These are phyloP conservation scores for Rubroshorea leprosula DNA, from an alignment of 345 rosid genomes.

Conservation along the genomic window DNA sequence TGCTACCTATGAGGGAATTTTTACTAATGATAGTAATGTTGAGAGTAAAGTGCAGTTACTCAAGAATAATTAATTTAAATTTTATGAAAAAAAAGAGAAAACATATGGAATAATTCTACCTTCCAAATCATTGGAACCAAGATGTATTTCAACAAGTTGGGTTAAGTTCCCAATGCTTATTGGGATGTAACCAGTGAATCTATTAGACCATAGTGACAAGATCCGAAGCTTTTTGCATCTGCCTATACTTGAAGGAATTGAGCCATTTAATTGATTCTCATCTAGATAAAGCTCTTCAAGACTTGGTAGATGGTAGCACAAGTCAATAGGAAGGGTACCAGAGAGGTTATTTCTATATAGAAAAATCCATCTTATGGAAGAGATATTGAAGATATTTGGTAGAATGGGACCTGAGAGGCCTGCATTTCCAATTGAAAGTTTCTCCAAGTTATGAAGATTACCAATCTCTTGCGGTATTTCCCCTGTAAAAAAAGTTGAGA, in stretches of 20 bases:
- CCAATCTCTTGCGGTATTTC: too few relatives aligned
- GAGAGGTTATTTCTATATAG: too few relatives aligned
- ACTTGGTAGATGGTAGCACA: not conserved
- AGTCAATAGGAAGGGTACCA: not conserved
- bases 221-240: not conserved
- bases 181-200: constrained; percentile 1
- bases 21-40: too few relatives aligned
- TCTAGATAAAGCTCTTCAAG: not conserved
- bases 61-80: too few relatives aligned
- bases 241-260: constrained; percentile 5
- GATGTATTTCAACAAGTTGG: not conserved
- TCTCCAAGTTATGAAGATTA: too few relatives aligned
- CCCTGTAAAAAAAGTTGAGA: too few relatives aligned
- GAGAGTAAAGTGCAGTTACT: too few relatives aligned
- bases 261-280: not conserved
- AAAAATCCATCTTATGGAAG: too few relatives aligned
- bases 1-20: too few relatives aligned
- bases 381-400: too few relatives aligned
- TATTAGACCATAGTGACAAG: not conserved
- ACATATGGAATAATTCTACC: not conserved
- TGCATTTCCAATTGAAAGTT: too few relatives aligned
- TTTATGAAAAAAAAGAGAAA: not conserved
- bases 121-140: not conserved
- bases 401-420: too few relatives aligned
- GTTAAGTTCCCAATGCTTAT: not conserved